Evolutionary conservation across 352 stramenopile genomes (phyloP).

Genomic region (Phytopythium delawarense): DNA sequence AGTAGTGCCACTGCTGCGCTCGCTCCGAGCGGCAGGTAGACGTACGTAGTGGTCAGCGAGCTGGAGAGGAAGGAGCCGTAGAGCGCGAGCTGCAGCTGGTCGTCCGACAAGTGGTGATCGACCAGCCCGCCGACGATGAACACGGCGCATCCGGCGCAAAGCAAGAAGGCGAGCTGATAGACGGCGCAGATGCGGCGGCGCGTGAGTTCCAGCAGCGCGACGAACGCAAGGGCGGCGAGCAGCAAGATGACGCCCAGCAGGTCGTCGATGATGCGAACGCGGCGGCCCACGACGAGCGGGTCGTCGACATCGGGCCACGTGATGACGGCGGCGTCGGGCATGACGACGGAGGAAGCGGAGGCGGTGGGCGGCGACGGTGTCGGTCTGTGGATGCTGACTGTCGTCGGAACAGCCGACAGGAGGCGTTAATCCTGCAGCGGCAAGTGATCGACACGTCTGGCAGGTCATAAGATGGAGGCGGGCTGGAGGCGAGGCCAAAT

Average conservation of each 20-base stretch:
- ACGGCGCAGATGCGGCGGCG: constrained; percentile 59
- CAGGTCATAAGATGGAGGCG: background rate
- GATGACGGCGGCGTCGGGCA: background rate
- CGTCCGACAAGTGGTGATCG: constrained; percentile 67
- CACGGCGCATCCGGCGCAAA: constrained; percentile 40
- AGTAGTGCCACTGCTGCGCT: constrained; percentile 37
- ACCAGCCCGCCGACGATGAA: constrained; percentile 70
- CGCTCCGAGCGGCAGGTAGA: constrained; percentile 48
- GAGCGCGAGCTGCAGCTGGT: constrained; percentile 67
- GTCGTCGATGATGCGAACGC: constrained; percentile 74
- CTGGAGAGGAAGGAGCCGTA: constrained; percentile 53
- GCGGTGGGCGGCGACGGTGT: background rate
- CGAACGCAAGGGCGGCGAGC: constrained; percentile 41
- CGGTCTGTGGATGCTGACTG: background rate
- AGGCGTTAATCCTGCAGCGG: background rate
- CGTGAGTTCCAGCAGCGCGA: constrained; percentile 62
- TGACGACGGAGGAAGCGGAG: background rate
- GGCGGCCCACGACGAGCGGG: constrained; percentile 20
- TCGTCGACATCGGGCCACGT: constrained; percentile 11
- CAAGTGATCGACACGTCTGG: background rate
- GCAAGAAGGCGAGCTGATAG: constrained; percentile 66
- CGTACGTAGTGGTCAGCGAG: constrained; percentile 48
- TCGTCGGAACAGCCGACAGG: background rate
- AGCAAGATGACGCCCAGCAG: constrained; percentile 62
- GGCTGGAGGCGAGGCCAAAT: background rate